Conservation (phyloP, 352 stramenopile species). For the Globisporangium cederbergense region DNA sequence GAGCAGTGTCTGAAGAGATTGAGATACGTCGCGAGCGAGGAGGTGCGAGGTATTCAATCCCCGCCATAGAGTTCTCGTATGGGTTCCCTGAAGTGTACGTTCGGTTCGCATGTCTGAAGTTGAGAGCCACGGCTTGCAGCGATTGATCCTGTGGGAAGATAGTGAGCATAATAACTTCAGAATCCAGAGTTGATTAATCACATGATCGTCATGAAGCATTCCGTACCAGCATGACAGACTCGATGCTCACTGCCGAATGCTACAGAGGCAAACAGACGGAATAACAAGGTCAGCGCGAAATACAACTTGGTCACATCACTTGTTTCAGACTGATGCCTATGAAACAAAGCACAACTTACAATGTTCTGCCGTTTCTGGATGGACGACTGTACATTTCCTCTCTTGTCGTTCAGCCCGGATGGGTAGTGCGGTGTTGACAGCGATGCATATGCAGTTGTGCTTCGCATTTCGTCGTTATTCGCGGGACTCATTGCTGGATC, state of each 20-base stretch:
- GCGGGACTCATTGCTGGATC: constrained; percentile 7
- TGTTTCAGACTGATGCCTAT: background rate
- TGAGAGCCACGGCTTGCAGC: constrained; percentile 54
- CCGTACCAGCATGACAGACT: constrained; percentile 41
- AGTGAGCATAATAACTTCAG: background rate
- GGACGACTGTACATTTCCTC: background rate
- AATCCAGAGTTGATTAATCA: background rate
- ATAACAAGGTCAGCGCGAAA: background rate
- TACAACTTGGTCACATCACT: background rate
- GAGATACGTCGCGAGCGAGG: constrained; percentile 21
- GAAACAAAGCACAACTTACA: constrained; percentile 1
- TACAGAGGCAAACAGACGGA: constrained; percentile 11
- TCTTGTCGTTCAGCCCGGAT: background rate
- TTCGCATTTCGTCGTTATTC: constrained; percentile 40
- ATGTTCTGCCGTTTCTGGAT: constrained; percentile 17
- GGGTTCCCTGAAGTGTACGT: constrained; percentile 34
- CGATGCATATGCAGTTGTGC: constrained; percentile 46
- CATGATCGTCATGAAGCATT: background rate
- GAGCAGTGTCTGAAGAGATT: constrained; percentile 17
- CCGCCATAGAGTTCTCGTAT: constrained; percentile 36
- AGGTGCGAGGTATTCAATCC: constrained; percentile 19
- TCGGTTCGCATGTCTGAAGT: constrained; percentile 31
- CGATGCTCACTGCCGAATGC: constrained; percentile 30
- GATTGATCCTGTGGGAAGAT: constrained; percentile 42
- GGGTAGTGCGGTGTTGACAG: constrained; percentile 41